phyloP scores from a whole-genome alignment of 768 basidiomycete genomes.

The Lenzites betulinus region DNA sequence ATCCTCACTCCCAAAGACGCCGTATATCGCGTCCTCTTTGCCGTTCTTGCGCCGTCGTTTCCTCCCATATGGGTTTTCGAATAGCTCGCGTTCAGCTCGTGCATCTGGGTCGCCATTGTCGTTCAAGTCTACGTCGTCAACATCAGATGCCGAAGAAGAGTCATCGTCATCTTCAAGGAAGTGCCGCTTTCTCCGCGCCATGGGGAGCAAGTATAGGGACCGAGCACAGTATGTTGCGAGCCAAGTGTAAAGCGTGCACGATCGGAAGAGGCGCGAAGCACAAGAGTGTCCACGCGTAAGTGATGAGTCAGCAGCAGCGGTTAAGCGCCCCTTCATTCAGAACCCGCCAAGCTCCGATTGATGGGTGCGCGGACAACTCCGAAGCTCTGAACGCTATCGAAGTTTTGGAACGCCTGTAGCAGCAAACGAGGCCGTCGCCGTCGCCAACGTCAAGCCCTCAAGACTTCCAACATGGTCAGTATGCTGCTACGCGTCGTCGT shows the following conservation, averaged over 20 bases:
- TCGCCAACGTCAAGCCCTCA: constrained; percentile 37
- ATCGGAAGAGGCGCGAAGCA: no score
- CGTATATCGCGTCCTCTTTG: constrained; percentile 77
- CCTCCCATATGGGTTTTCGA: constrained; percentile 73
- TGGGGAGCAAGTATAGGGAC: constrained; percentile 31
- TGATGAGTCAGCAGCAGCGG: background rate
- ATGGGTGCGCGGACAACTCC: constrained; percentile 15
- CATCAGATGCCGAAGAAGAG: constrained; percentile 60
- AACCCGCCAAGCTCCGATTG: constrained; percentile 19
- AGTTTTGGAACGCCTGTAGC: constrained; percentile 22
- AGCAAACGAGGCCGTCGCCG: constrained; percentile 32
- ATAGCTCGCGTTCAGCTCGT: constrained; percentile 73
- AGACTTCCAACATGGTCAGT: constrained; percentile 42
- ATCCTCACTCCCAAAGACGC: constrained; percentile 71
- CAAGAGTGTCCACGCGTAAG: no score
- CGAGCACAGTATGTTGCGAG: background rate
- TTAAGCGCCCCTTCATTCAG: background rate
- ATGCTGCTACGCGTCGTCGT: constrained; percentile 19
- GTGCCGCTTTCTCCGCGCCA: constrained; percentile 78
- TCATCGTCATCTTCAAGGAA: constrained; percentile 74
- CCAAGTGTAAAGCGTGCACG: background rate
- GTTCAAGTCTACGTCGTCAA: constrained; percentile 40
- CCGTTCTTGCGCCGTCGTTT: constrained; percentile 66
- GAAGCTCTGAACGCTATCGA: constrained; percentile 21
- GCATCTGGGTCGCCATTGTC: constrained; percentile 56